Percentiles rank a stretch among this genome's conserved stretches.
These are phyloP conservation scores for Chlorophyllum brunneum DNA, from an alignment of 768 basidiomycete species.

Conservation along the genomic window DNA sequence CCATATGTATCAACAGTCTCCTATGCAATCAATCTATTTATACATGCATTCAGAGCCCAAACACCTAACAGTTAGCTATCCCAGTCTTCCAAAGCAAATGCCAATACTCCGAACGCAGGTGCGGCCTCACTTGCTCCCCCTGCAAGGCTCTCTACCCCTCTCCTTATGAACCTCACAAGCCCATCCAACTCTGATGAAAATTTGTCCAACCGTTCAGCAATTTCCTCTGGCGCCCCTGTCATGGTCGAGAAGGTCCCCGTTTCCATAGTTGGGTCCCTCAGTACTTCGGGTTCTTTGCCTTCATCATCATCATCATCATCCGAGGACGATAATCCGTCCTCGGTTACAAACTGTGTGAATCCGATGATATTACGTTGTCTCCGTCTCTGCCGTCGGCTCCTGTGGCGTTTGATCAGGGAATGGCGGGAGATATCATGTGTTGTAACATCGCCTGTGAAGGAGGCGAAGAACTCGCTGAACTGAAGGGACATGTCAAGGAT, in stretches of 20 bases:
- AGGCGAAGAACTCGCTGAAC: slow-evolving; percentile 61
- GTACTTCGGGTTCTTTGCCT: slow-evolving; percentile 21
- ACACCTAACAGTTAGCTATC: slow-evolving; percentile 32
- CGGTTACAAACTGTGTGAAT: slow-evolving; percentile 42
- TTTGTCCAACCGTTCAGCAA: slow-evolving; percentile 51
- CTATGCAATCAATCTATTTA: not conserved
- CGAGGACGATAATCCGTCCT: slow-evolving; percentile 29
- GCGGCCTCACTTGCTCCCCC: slow-evolving; percentile 57
- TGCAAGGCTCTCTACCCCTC: slow-evolving; percentile 68
- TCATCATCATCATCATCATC: slow-evolving; percentile 44
- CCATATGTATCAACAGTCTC: not conserved
- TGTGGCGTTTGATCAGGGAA: slow-evolving; percentile 53
- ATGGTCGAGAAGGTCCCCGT: slow-evolving; percentile 39
- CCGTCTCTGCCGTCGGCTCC: slow-evolving; percentile 54
- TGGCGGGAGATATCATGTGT: slow-evolving; percentile 55
- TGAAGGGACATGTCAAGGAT: slow-evolving; percentile 72
- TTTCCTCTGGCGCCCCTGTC: slow-evolving; percentile 39
- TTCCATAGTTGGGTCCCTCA: not conserved
- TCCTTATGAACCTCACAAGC: slow-evolving; percentile 62
- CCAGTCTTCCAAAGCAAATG: slow-evolving; percentile 80
- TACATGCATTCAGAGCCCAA: no score
- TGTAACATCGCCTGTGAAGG: slow-evolving; percentile 54
- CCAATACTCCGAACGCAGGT: slow-evolving; percentile 63
- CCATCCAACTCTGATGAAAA: slow-evolving; percentile 69
- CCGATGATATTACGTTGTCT: slow-evolving; percentile 58